Conservation (phyloP, 75 land plant species). For the Azolla pinnata region DNA sequence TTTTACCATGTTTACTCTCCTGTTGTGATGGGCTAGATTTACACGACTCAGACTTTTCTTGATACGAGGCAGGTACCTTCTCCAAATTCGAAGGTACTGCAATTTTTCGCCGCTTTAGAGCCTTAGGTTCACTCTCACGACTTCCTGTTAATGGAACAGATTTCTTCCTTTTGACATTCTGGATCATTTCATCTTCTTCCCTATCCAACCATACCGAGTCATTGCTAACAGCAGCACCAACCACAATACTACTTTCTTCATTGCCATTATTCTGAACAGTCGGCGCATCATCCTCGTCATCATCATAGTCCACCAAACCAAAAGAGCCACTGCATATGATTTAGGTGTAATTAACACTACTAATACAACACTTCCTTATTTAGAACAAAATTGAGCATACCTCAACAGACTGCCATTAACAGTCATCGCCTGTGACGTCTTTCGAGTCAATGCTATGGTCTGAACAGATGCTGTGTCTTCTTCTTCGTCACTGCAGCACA, state of each 20-base stretch:
- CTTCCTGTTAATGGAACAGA: background rate
- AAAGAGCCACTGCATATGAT: constrained; percentile 34
- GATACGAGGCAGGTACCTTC: no score
- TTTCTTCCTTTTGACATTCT: constrained; percentile 5
- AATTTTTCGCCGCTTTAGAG: background rate
- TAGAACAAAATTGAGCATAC: no score
- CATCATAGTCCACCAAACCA: constrained; percentile 84
- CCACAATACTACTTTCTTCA: background rate
- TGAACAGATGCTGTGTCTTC: constrained; percentile 62
- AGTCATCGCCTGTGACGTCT: constrained; percentile 24
- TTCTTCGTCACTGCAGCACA: constrained; percentile 64
- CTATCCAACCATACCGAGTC: constrained; percentile 3
- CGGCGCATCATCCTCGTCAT: constrained; percentile 70
- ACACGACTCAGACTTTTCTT: background rate
- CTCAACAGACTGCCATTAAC: constrained; percentile 45
- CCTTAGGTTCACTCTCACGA: background rate
- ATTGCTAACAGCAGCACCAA: background rate
- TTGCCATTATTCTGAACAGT: constrained; percentile 10
- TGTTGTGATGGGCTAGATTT: background rate
- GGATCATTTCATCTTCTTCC: constrained; percentile 1
- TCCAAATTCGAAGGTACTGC: background rate
- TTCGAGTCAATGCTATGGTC: constrained; percentile 10
- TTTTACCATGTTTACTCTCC: background rate
- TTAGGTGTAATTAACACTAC: no score
- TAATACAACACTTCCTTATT: no score